Evolutionary conservation across 2,329 filamentous ascomycete genomes (phyloP).

Genomic region (Pseudopyrenochaeta lycopersici): DNA sequence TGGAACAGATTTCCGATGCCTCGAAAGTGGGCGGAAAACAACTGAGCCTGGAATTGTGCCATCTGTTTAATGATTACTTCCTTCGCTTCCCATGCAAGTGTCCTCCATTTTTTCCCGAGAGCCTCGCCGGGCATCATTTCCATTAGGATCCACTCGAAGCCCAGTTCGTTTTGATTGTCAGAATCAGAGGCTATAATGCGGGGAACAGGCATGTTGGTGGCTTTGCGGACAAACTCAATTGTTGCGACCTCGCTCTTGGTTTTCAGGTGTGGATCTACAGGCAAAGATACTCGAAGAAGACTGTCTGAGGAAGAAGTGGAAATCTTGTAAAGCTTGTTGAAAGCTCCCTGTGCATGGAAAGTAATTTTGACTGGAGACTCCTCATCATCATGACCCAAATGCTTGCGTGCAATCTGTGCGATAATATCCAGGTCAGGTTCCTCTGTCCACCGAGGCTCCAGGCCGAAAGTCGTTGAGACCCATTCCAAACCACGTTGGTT

Average conservation of each 20-base stretch:
- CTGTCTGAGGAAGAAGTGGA: not conserved
- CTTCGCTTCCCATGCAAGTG: constrained; percentile 7
- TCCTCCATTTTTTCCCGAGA: constrained; percentile 2
- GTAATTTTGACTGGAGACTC: constrained; percentile 1
- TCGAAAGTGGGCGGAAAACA: constrained; percentile 3
- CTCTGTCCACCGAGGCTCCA: constrained; percentile 8
- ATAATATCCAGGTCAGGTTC: constrained; percentile 5
- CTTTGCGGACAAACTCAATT: constrained; percentile 18
- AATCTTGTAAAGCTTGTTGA: constrained; percentile 19
- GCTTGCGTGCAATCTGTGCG: constrained; percentile 1
- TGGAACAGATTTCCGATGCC: constrained; percentile 3
- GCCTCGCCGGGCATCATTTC: constrained; percentile 20
- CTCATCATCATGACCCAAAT: not conserved
- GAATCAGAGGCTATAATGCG: constrained; percentile 15
- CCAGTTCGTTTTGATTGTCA: constrained; percentile 20
- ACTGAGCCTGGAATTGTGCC: constrained; percentile 3
- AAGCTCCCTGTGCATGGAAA: constrained; percentile 11
- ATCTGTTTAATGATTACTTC: not conserved
- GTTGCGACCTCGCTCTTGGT: constrained; percentile 27
- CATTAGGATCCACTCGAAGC: constrained; percentile 39
- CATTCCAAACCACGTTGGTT: constrained; percentile 10
- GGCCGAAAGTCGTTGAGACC: not conserved
- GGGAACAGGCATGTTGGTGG: constrained; percentile 27
- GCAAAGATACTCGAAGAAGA: constrained; percentile 39
- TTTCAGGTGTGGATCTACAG: constrained; percentile 25